Evolutionary conservation across 495 filamentous ascomycete species (phyloP), one percentile per base, ranked within the genome.

Genomic region (Cudoniella acicularis): DNA sequence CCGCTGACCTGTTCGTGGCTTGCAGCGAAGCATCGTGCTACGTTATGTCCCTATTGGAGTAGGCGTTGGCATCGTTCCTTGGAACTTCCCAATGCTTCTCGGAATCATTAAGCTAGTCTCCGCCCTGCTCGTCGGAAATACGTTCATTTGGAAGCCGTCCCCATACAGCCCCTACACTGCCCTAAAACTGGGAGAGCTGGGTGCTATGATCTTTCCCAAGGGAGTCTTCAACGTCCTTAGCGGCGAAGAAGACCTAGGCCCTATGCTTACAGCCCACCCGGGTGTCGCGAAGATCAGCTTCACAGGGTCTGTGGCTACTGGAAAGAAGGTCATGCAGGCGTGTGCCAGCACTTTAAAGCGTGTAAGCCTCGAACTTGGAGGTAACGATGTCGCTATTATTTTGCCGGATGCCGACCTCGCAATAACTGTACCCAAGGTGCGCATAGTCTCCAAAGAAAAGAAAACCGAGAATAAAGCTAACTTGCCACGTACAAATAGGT

Each of bases 251-350:
- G 66, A 72, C 11, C 72, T 86, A 2, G 83, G 83, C 0, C 79
- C 82, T 0, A 67, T 70, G 72, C 56, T 83, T 1, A 80, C 75
- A 0, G 64, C 71, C 10, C 86, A 90, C 62, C 77, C 81, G 0
- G 79, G 75, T 1, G 77, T 86, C 51, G 75, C 77, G 20, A 87
- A 87, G 68, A 81, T 86, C 57, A 74, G 70, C 25, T 86, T 87
- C 63, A 86, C 83, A 1, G 83, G 83, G 0, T 82, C 78, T 1
- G 78, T 72, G 18, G 59, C 69, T 0, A 84, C 83, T 0, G 83
- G 83, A 3, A 83, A 82, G 65, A 75, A 73, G 50, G 73, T 87
- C 24, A 80, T 83, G 79, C 75, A 69, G 10, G 71, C 69, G 11
- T 73, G 70, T 52, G 75, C 79, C 1, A 75, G 73, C 52, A 80